These are phyloP conservation scores for Geranium incanum DNA, from an alignment of 441 rosid genomes.

Conservation along the genomic window DNA sequence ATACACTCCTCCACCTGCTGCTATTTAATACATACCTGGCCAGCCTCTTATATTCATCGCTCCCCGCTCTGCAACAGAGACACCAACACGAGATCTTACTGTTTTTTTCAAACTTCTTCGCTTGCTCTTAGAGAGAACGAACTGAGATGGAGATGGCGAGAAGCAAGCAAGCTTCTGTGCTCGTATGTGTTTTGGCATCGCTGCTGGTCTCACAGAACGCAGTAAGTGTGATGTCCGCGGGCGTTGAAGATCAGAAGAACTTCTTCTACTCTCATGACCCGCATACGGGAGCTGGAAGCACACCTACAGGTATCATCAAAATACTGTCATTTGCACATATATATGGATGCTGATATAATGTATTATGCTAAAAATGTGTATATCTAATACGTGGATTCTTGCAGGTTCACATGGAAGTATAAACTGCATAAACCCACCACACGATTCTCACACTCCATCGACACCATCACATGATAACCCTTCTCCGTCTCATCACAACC, in stretches of 20 bases:
- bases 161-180: constrained; percentile 16
- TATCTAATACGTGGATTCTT: neutral
- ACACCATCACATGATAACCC: constrained; percentile 34
- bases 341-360: neutral
- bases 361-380: neutral
- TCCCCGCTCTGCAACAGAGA: constrained; percentile 15
- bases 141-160: constrained; percentile 26
- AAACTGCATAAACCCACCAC: constrained; percentile 28
- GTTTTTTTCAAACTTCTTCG: constrained; percentile 17
- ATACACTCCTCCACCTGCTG: constrained; percentile 41
- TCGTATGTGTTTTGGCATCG: constrained; percentile 27
- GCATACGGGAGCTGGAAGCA: constrained; percentile 27
- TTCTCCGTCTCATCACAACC: constrained; percentile 10
- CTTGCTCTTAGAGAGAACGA: neutral
- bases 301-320: constrained; percentile 34
- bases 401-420: constrained; percentile 32
- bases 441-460: constrained; percentile 27
- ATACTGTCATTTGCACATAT: neutral
- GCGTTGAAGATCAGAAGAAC: constrained; percentile 42
- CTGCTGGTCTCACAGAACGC: constrained; percentile 32
- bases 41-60: constrained; percentile 22
- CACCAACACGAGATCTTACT: constrained; percentile 9
- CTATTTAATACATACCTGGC: constrained; percentile 35
- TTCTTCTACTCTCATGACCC: constrained; percentile 50
- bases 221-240: constrained; percentile 22